Base-by-base conservation (phyloP, 331 rosid genomes). In the Telfairia occidentalis region DNA sequence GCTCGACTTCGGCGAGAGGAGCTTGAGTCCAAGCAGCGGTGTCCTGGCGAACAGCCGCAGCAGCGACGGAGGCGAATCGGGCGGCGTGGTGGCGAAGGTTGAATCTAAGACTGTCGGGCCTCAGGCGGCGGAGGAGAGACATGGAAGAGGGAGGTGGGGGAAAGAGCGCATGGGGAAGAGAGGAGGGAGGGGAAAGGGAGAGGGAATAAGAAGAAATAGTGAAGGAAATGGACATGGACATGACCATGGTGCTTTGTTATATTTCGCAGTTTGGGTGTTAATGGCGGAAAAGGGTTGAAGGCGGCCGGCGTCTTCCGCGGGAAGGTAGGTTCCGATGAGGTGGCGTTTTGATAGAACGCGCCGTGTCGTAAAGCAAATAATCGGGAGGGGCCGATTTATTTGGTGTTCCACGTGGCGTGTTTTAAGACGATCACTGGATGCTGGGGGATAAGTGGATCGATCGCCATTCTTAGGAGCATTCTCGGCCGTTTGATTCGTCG, bases 21-120 rank as follows among this genome's bases (percentile, higher is more conserved):
- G 93, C 97, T 0, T 81, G 90, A 5, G 87, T 86, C 97, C 99
- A 95, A 76, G 87, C 72, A 1, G 92, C 76, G 76, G 93, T 87
- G 76, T 95, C 97, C 34, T 90, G 97, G 26, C 91, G 89, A 7
- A 92, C 85, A 63, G 93, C 83, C 0, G 97, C 91, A 24, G 86
- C 80, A 0, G 80, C 86, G 61, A 82, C 69, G 58, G 89, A 76
- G 49, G 87, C 10, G 18, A 84, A 80, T 30, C 85, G 90, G 70
- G 54, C 87, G 78, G 55, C 82, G 26, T 55, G 72, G n/a, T 21
- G 86, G 53, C 52, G 85, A 21, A 63, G 76, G 75, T 29, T 73
- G 9, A 74, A 82, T 57, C 60, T 81, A 43, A 84, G 80, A 76
- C 63, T 78, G 85, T 75, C 61, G 75, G 76, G 81, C 19, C 37